phyloP scores from a whole-genome alignment of 768 basidiomycete species.

The Peribolospora kevripleyi region DNA sequence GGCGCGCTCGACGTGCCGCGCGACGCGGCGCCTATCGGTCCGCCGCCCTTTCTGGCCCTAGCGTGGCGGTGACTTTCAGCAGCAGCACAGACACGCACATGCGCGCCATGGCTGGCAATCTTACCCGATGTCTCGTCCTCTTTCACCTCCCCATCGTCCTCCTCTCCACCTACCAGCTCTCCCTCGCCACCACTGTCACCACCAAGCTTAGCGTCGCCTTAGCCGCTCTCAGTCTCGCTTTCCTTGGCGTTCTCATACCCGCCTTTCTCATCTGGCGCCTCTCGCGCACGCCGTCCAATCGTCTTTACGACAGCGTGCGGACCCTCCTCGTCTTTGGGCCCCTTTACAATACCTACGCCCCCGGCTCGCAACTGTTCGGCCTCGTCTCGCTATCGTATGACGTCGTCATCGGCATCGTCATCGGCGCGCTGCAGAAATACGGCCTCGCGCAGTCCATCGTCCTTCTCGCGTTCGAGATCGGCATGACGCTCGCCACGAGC shows the following conservation, averaged over 20 bases:
- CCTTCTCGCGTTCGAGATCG: constrained; percentile 68
- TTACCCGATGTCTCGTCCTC: constrained; percentile 65
- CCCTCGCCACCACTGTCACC: constrained; percentile 26
- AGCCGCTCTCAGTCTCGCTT: constrained; percentile 52
- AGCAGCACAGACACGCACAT: neutral
- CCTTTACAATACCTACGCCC: constrained; percentile 81
- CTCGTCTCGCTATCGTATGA: constrained; percentile 57
- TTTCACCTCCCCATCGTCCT: constrained; percentile 89
- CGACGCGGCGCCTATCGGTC: too few relatives aligned
- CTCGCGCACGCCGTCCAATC: constrained; percentile 52
- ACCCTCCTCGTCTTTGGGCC: constrained; percentile 75
- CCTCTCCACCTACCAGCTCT: constrained; percentile 73
- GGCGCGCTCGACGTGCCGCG: too few relatives aligned
- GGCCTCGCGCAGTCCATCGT: constrained; percentile 81
- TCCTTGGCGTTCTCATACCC: constrained; percentile 58
- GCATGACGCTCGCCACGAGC: constrained; percentile 63
- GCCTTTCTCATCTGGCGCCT: constrained; percentile 51
- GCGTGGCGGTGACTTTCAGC: too few relatives aligned
- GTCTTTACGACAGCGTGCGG: constrained; percentile 81
- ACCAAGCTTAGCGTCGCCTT: constrained; percentile 43
- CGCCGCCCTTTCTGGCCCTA: too few relatives aligned
- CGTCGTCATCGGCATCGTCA: constrained; percentile 52
- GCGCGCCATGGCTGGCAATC: constrained; percentile 33
- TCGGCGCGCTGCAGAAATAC: constrained; percentile 70
- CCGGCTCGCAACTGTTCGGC: constrained; percentile 72